Evolutionary conservation across 2,329 filamentous ascomycete species (phyloP).

Genomic region (Neofusicoccum sp.): DNA sequence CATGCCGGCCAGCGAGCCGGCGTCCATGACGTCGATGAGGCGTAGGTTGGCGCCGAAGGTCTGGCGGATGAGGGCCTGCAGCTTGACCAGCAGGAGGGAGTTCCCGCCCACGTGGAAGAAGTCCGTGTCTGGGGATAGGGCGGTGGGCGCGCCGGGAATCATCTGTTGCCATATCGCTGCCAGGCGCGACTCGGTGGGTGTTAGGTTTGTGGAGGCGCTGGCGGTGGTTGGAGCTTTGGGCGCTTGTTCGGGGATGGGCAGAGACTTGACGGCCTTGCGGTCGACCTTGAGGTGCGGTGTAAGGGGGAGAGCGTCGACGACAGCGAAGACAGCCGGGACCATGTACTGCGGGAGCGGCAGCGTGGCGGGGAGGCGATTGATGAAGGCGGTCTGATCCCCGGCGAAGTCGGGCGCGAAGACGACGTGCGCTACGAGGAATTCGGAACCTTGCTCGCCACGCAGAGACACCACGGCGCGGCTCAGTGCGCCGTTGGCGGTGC

Average conservation of each 20-base stretch:
- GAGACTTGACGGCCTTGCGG: slow-evolving; percentile 3
- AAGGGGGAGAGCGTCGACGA: background rate
- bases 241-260: background rate
- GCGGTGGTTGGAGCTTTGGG: background rate
- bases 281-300: slow-evolving; percentile 8
- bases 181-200: background rate
- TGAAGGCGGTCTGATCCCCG: background rate
- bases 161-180: slow-evolving; percentile 9
- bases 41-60: background rate
- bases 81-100: slow-evolving; percentile 12
- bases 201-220: background rate
- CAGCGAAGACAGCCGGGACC: background rate
- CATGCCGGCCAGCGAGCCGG: background rate
- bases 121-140: background rate
- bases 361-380: background rate
- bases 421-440: background rate
- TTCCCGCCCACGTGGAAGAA: slow-evolving; percentile 18
- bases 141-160: background rate
- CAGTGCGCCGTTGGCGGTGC: background rate
- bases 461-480: background rate
- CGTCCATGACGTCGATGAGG: background rate
- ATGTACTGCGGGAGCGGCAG: slow-evolving; percentile 10
- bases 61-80: background rate
- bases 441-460: no score
- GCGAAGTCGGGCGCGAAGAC: background rate